Evolutionary conservation across 352 stramenopile species (phyloP), one percentile per base, ranked within the genome.

Genomic region (Pythium volutum): DNA sequence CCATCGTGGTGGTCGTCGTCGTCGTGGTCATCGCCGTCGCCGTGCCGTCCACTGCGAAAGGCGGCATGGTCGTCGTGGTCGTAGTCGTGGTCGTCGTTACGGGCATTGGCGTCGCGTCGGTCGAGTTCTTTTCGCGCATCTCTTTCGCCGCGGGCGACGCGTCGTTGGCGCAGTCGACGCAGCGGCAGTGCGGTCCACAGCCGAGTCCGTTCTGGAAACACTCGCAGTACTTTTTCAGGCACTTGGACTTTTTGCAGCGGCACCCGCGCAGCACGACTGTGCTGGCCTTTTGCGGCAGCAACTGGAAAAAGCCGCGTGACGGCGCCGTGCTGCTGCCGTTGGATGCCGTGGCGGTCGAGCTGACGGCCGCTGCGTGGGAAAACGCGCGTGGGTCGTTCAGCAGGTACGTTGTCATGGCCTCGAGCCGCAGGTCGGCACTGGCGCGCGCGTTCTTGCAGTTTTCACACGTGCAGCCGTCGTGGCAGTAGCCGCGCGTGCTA

Each of bases 221-320:
- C 71, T 98, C 95, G 76, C 97, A 99, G 76, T 99, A 95, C 62
- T 99, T 99, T 71, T 99, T 99, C 23, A 98, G 74, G 83, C 97
- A 99, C 61, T 90, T 91, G 55, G 89, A 98, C 66, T 98, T 98
- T 63, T 98, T 98, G 80, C 97, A 99, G 63, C 91, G 91, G 65
- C 97, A 99, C 14, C 94, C 91, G 4, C 82, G 78, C 55, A 88
- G 73, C 62, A 89, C 79, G 27, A 89, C 77, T 22, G 82, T 77
- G 49, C 71, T 91, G 39, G 79, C 83, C 76, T 89, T 91, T 76
- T 79, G 73, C 12, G 82, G 82, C 51, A 91, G 71, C 45, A 91
- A 60, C 34, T 89, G 82, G 64, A 87, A 72, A 54, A 91, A 90
- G 11, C 76, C 80, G 20, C 3, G 66, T 26, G 42, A 48, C 22